Base-by-base conservation (phyloP, 2,329 filamentous ascomycete species). In the Penicillium sp. region DNA sequence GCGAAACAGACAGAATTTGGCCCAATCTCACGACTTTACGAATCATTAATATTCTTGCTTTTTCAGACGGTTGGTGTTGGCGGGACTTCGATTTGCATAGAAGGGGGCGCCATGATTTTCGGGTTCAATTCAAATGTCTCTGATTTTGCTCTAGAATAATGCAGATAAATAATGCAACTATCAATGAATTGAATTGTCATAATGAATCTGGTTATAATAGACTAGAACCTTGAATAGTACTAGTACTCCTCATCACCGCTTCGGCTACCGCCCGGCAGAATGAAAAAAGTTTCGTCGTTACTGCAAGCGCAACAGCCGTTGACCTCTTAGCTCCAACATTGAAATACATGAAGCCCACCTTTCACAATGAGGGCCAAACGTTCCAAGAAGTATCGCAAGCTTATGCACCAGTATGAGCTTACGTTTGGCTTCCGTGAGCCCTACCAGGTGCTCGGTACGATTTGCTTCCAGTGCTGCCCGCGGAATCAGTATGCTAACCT, bases 371-470 rank as follows among this genome's bases (percentile, higher is more conserved):
- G 86, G 70, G 87, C 87, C 55, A 91, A 90, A 78, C 82, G 86
- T 60, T 83, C 81, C 43, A 89, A 90, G 77, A 87, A 89, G 69
- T 92, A 92, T 75, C 86, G 88, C 73, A 97, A 97, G 87, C 87
- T 97, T 71, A 96, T 99, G 88, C 89, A 92, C 78, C 89, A 94
- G 73, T 96, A 93, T 83, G 87, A 88, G 72, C 84, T 94, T 75
- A 88, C 87, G 60, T 97, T 96, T 74, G 89, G 90, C 60, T 97
- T 97, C 76, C 91, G 93, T 67, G 90, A 95, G 78, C 92, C 95
- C 11, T 98, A 97, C 79, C 95, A 98, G 79, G 89, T 96, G 53
- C 81, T 96, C 44, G 82, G 87, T 89, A 79, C 58, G 80, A 35
- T 18, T 10, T 49, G 9, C 11, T 36, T 56, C 59, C 53, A 54